Evolutionary conservation across 2,329 filamentous ascomycete genomes (phyloP), one percentile per base, ranked within the genome.

Genomic region (Didymella lethalis): DNA sequence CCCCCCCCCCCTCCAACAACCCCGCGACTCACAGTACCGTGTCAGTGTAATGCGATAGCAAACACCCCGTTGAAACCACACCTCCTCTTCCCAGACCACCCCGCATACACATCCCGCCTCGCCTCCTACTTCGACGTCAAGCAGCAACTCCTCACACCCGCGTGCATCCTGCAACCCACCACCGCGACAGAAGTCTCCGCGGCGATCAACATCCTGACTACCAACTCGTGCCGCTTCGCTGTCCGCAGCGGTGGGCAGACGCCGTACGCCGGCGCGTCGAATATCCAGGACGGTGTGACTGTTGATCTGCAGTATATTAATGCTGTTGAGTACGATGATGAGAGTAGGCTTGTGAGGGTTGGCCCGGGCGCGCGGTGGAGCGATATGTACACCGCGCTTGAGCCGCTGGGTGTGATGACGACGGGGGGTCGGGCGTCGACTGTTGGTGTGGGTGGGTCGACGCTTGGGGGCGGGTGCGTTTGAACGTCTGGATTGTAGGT

Each of bases 221-320:
- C 20, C 18, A 18, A 57, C 29, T 46, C 47, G 0, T 68, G 67
- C 61, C 62, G 62, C 12, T 69, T 71, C 31, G 69, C 69, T 0
- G 62, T 71, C 26, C 68, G 67, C 3, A 68, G 68, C 38, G 68
- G 66, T 10, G 68, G 72, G 16, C 70, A 73, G 29, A 68, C 63
- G 5, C 65, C 64, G 1, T 67, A 66, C 43, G 59, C 62, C 25
- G 72, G 71, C 12, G 65, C 67, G 7, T 69, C 69, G 0, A 73
- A 73, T 10, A 73, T 73, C 16, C 50, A 71, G 10, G 56, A 65
- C 26, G 72, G 72, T 5, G 66, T 75, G 3, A 72, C 69, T 0
- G 59, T 74, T 16, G 71, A 75, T 31, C 26, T 75, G 43, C 52
- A 62, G 10, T 55, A 62, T 28, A 59, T 75, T 34, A 73, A 49